Base-by-base conservation (phyloP, 352 stramenopile species). In the Pythium coloratum region DNA sequence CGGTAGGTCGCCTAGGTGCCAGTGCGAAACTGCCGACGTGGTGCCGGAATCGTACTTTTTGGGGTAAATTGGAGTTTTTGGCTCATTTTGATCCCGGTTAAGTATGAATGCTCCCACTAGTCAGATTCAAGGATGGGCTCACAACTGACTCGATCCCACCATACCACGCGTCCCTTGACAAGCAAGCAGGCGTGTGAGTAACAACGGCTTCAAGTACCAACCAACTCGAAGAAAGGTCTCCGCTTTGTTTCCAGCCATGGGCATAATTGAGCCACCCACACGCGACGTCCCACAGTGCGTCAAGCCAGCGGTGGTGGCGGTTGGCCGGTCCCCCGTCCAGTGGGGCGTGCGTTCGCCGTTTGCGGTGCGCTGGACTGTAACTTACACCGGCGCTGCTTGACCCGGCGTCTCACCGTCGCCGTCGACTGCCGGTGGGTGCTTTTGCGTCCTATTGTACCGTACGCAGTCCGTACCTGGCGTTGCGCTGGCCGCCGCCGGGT, bases 291-390 rank as follows among this genome's bases (percentile, higher is more conserved):
- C 44, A 51, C 44, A n/a, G 44, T 16, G 44, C 44, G 16, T 16
- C 38, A 18, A 44, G 38, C 38, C 38, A 44, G 38, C 38, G 12
- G 38, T 44, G 38, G 38, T 14, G 38, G 38, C 38, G 38, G 12
- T 16, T 44, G 38, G 38, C 34, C 34, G 34, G 34, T 40, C 34
- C 34, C 28, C 38, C 38, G 40, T 49, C 40, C 40, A 20, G 40
- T 49, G 5, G 40, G 10, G 44, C 46, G 46, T 53, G 46, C 46
- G 46, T 24, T 53, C 46, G 46, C 46, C 6, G 46, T 32, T 53
- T 53, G 46, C 46, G 46, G 46, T 53, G 46, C 18, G 46, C 46
- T 53, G 46, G 46, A 53, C 46, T 32, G 46, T 53, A 53, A 53
- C 46, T 53, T 26, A 53, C 46, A 8, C 12, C 40, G 12, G 12